Base-by-base conservation (phyloP, 2,329 filamentous ascomycete genomes). In the Iodosphaeria phyllophila region DNA sequence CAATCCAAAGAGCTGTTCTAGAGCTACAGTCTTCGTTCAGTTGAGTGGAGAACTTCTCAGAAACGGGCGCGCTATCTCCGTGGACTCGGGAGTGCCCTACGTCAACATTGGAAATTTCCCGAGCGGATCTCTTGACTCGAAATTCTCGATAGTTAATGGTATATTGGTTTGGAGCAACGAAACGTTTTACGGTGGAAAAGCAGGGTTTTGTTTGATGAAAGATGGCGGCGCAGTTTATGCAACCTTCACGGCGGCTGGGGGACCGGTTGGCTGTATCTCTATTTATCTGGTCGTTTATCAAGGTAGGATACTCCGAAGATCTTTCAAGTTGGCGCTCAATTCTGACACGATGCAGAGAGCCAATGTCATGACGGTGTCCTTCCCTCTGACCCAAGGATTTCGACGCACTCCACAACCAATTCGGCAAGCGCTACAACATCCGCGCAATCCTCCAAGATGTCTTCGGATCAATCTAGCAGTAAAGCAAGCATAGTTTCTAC, bases 161-260 rank as follows among this genome's bases (percentile, higher is more conserved):
- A 25, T 29, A n/a, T 22, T 38, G 4, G 23, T 26, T 13, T 38
- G 34, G 35, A 21, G 25, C 3, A 34, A 38, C 24, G 18, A 20
- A 5, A 19, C 18, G 4, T 38, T 38, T 16, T 32, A 28, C 21
- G 26, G 29, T 9, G 34, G 33, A 5, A 20, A 14, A 13, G 34
- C 35, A 3, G 18, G 31, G 3, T 38, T 34, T 17, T 38, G 35
- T 16, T 27, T 30, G 18, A 20, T 6, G 8, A 14, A n/a, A n/a
- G n/a, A 7, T 6, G 18, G 27, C 10, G 31, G 29, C 6, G 22
- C 19, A 3, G 26, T 38, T 4, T 37, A 29, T 18, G 34, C 33
- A 6, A 30, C 28, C 6, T 38, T 38, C 18, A 33, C 30, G 3
- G 22, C 22, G 4, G 10, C 13, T 8, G 30, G 28, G 3, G 27